phyloP scores from a whole-genome alignment of 176 grass and related monocot species.

The Canna indica region DNA sequence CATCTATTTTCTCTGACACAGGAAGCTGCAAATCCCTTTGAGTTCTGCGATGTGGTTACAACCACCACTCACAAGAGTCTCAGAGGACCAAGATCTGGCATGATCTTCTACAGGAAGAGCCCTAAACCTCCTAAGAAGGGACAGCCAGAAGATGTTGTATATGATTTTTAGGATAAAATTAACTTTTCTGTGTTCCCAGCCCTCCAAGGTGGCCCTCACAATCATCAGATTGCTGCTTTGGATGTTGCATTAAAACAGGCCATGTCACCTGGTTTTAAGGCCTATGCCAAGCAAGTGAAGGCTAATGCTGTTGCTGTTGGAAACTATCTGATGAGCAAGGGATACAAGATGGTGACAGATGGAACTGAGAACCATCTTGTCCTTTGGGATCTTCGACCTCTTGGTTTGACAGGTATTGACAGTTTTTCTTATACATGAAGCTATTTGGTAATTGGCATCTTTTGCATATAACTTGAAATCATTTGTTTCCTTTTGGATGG shows the following conservation, averaged over 20 bases:
- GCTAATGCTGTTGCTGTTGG: conserved; percentile 84
- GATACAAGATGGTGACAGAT: conserved; percentile 95
- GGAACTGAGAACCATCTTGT: conserved; percentile 99
- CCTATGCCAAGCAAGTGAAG: conserved; percentile 86
- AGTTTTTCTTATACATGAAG: no score
- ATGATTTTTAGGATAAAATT: conserved; percentile 88
- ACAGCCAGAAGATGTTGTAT: conserved; percentile 77
- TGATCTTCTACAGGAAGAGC: conserved; percentile 99
- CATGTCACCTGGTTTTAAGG: conserved; percentile 73
- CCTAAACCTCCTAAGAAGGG: conserved; percentile 96
- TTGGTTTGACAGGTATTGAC: conserved; percentile 81
- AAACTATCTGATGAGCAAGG: conserved; percentile 94
- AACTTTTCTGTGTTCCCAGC: conserved; percentile 97
- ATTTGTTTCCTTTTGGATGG: background rate
- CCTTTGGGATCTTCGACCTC: conserved; percentile 95
- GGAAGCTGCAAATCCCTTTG: conserved; percentile 96
- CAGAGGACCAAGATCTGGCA: conserved; percentile 79
- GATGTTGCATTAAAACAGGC: conserved; percentile 87
- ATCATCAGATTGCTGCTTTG: conserved; percentile 94
- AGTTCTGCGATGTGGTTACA: conserved; percentile 86
- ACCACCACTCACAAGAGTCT: conserved; percentile 97
- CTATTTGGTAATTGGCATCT: no score
- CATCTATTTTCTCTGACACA: no score
- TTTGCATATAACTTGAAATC: no score
- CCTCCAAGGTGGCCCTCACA: conserved; percentile 94